Evolutionary conservation across 768 basidiomycete genomes (phyloP).

Genomic region (Kwoniella sp.): DNA sequence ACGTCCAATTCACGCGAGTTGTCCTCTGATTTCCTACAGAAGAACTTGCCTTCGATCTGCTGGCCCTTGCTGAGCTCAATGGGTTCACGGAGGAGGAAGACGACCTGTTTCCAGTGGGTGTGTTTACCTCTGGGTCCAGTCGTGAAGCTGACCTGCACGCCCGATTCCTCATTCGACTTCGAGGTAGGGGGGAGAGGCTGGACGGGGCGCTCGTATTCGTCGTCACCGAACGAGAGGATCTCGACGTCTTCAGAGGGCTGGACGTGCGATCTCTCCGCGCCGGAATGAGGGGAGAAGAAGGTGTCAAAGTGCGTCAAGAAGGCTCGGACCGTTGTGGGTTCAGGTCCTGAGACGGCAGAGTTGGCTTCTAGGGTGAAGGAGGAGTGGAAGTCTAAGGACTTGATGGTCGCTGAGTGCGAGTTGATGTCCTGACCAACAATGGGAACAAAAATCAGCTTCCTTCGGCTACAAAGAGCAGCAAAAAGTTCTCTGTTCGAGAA

Average conservation of each 20-base stretch:
- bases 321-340: constrained; percentile 35
- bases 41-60: constrained; percentile 75
- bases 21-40: constrained; percentile 71
- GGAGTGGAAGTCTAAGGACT: constrained; percentile 77
- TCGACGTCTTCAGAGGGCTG: constrained; percentile 58
- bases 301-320: constrained; percentile 94
- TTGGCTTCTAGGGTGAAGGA: constrained; percentile 71
- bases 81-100: constrained; percentile 81
- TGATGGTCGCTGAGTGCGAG: constrained; percentile 66
- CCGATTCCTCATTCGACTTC: constrained; percentile 9
- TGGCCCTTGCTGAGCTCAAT: constrained; percentile 79
- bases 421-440: constrained; percentile 68
- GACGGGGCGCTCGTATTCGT: constrained; percentile 35
- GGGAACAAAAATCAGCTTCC: constrained; percentile 6
- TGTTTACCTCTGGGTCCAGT: constrained; percentile 83
- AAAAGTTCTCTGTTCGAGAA: neutral
- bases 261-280: constrained; percentile 60
- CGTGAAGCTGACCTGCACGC: constrained; percentile 62
- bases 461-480: too few relatives aligned
- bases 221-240: constrained; percentile 53
- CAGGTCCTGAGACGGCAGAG: constrained; percentile 4
- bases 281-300: constrained; percentile 71
- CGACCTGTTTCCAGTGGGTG: constrained; percentile 96
- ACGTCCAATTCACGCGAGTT: constrained; percentile 89
- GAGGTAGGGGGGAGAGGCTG: constrained; percentile 19